phyloP scores from a whole-genome alignment of 2,329 filamentous ascomycete species.

The Aureobasidium namibiae region DNA sequence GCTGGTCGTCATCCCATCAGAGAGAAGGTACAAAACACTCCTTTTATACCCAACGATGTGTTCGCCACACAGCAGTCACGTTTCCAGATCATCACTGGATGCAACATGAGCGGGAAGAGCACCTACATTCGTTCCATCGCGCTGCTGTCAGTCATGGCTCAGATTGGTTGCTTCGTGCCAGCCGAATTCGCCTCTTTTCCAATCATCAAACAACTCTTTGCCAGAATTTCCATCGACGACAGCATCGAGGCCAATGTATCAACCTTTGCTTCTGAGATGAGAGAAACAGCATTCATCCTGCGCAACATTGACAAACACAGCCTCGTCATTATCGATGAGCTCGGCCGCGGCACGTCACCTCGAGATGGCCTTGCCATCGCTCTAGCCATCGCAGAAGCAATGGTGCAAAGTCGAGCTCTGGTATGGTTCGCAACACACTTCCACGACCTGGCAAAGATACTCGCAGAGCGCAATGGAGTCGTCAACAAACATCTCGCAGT shows the following conservation, averaged over 20 bases:
- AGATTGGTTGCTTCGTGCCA: slow-evolving; percentile 85
- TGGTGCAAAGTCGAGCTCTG: slow-evolving; percentile 67
- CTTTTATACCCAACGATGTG: slow-evolving; percentile 82
- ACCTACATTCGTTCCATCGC: slow-evolving; percentile 87
- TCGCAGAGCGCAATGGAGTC: slow-evolving; percentile 68
- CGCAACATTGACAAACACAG: slow-evolving; percentile 64
- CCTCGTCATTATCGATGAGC: slow-evolving; percentile 64
- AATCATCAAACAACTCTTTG: slow-evolving; percentile 75
- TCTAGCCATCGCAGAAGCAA: slow-evolving; percentile 77
- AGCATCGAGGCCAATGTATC: slow-evolving; percentile 85
- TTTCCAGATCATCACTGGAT: slow-evolving; percentile 90
- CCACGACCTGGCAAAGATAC: slow-evolving; percentile 66
- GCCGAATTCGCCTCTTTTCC: slow-evolving; percentile 76
- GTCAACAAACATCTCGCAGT: slow-evolving; percentile 75
- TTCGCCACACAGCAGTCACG: slow-evolving; percentile 72
- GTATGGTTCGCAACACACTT: slow-evolving; percentile 97
- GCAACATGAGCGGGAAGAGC: slow-evolving; percentile 97
- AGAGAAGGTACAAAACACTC: slow-evolving; percentile 60
- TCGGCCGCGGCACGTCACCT: slow-evolving; percentile 84
- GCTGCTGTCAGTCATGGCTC: slow-evolving; percentile 83
- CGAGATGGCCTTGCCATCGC: slow-evolving; percentile 84
- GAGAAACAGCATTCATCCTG: slow-evolving; percentile 88
- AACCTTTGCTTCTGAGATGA: slow-evolving; percentile 91
- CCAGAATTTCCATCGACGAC: slow-evolving; percentile 78
- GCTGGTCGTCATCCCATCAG: slow-evolving; percentile 69